These are phyloP conservation scores for Linum lewisii DNA, from an alignment of 345 rosid species.

Conservation along the genomic window DNA sequence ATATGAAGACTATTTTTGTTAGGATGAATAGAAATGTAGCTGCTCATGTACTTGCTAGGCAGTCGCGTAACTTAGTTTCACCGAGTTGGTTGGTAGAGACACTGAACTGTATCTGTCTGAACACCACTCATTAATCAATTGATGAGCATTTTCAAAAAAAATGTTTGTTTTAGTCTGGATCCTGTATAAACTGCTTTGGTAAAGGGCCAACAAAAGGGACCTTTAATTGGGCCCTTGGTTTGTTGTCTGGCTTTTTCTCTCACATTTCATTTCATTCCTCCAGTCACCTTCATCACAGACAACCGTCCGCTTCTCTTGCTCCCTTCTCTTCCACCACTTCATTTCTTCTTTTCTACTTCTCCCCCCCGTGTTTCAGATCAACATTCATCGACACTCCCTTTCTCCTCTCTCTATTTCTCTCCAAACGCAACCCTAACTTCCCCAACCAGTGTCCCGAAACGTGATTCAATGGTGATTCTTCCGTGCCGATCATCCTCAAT, in stretches of 20 bases:
- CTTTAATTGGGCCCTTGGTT: too few species aligned
- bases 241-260: background rate
- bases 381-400: background rate
- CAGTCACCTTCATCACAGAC: slow-evolving; percentile 4
- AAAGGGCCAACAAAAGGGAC: too few species aligned
- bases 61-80: too few species aligned
- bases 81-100: too few species aligned
- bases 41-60: too few species aligned
- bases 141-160: too few species aligned
- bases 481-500: slow-evolving; percentile 31
- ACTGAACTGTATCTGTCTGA: too few species aligned
- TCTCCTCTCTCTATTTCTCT: slow-evolving; percentile 1
- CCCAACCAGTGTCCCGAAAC: background rate
- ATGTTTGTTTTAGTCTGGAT: too few species aligned
- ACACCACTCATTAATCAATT: too few species aligned
- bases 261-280: background rate
- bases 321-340: background rate
- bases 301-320: slow-evolving; percentile 36
- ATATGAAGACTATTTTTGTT: too few species aligned
- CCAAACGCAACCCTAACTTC: slow-evolving; percentile 11
- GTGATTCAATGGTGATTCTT: slow-evolving; percentile 19
- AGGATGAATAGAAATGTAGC: too few species aligned
- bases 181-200: too few species aligned
- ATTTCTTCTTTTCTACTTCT: background rate
- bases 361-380: slow-evolving; percentile 12